Conservation (phyloP, 2,329 filamentous ascomycete species). For the Sclerotinia glacialis region DNA sequence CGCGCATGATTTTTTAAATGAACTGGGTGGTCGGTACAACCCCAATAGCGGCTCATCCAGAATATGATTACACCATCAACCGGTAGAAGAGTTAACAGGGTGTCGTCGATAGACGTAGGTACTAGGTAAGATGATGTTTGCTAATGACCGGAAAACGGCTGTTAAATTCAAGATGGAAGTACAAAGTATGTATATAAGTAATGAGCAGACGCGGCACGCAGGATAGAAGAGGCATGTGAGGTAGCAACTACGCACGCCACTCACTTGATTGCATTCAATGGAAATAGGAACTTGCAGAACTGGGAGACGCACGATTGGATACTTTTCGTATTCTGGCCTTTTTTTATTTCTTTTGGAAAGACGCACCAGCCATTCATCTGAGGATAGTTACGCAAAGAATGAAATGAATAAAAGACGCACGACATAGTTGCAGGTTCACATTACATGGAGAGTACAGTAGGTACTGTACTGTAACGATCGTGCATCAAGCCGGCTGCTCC, state of each 20-base stretch:
- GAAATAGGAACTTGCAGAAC: conserved; percentile 14
- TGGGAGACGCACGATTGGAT: conserved; percentile 13
- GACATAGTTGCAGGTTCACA: conserved; percentile 19
- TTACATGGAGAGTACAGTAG: conserved; percentile 19
- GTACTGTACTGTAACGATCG: conserved; percentile 19
- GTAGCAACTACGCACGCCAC: conserved; percentile 18
- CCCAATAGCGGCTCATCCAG: conserved; percentile 31
- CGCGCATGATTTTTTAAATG: conserved; percentile 25
- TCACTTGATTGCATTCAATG: conserved; percentile 21
- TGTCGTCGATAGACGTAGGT: conserved; percentile 1
- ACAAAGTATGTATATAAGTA: conserved; percentile 13
- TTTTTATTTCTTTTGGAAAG: too few species aligned
- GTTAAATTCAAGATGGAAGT: conserved; percentile 19
- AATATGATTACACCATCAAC: conserved; percentile 21
- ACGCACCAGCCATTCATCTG: conserved; percentile 19
- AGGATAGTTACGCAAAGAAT: conserved; percentile 9
- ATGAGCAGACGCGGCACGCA: conserved; percentile 20
- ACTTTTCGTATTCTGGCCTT: conserved; percentile 16
- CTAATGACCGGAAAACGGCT: conserved; percentile 23
- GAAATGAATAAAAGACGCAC: conserved; percentile 17
- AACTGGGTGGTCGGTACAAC: conserved; percentile 27
- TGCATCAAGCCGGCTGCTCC: conserved; percentile 19
- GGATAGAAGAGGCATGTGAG: conserved; percentile 15
- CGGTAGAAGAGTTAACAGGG: conserved; percentile 16
- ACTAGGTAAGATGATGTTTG: conserved; percentile 16